Base-by-base conservation (phyloP, 495 filamentous ascomycete species). In the Hyphodiscus hymeniophilus region DNA sequence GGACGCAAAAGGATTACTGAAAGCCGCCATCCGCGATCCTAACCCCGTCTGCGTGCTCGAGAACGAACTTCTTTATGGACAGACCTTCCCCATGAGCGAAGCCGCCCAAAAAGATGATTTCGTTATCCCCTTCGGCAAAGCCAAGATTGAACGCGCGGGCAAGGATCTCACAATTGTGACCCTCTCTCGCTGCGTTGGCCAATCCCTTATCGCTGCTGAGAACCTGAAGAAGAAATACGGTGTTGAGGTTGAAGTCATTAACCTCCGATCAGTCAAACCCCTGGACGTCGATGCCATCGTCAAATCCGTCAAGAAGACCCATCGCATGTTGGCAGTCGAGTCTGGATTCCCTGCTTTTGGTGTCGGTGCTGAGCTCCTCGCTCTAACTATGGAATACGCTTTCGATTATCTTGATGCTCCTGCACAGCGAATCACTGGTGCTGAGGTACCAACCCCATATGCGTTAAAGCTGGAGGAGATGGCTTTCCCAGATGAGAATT, bases 231-330 rank as follows among this genome's bases (percentile, higher is more conserved):
- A 87, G 70, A 92, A 92, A 66, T 96, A 95, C 68, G 92, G 92
- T 51, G 80, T 98, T 36, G 94, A 97, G 47, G 83, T 77, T 45
- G 92, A 98, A 70, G 94, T 98, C 46, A 86, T 98, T 78, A 98
- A 98, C 75, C 81, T 98, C 42, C 88, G 92, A 55, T 95, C 89
- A 50, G 67, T 98, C 68, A 98, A 96, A 77, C 92, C 92, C 30
- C 75, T 98, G 44, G 92, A 98, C 63, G 81, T 98, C 33, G 90
- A 96, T 69, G 76, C 84, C 45, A 95, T 98, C 63, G 76, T 95
- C 62, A 87, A 91, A 66, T 95, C 89, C 12, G 84, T 97, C 62
- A 95, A 96, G 83, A 98, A 98, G 83, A 98, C 92, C 18, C 85
- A 85, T 62, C 84, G 82, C 60, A 76, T 98, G 50, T 80, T 98